phyloP scores from a whole-genome alignment of 371 early-diverging fungal genomes.

The Mucor indicus region DNA sequence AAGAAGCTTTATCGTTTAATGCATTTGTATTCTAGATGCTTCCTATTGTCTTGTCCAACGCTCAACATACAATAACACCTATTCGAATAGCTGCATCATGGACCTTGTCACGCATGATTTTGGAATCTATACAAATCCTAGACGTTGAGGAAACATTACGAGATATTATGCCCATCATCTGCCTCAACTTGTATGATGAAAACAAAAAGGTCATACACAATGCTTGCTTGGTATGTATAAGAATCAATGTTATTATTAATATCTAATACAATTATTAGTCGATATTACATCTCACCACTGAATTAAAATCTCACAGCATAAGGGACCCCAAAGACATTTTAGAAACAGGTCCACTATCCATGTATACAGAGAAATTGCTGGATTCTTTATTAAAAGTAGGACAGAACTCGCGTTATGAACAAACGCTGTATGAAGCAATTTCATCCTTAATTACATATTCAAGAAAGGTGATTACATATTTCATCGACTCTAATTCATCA shows the following conservation, averaged over 20 bases:
- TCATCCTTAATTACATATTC: too few species aligned
- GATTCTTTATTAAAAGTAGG: too few species aligned
- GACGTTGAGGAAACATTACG: not conserved
- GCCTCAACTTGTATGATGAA: not conserved
- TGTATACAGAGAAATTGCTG: too few species aligned
- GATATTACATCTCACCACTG: not conserved
- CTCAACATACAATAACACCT: not conserved
- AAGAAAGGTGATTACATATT: too few species aligned
- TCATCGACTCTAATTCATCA: too few species aligned
- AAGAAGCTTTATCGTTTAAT: not conserved
- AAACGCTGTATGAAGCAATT: too few species aligned
- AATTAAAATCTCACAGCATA: not conserved
- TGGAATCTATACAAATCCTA: not conserved
- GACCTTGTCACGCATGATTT: not conserved
- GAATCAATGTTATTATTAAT: too few species aligned
- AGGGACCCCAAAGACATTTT: too few species aligned
- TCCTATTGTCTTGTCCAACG: not conserved
- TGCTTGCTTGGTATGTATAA: slow-evolving; percentile 5
- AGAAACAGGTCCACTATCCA: too few species aligned
- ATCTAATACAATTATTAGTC: not conserved
- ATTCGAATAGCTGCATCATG: not conserved
- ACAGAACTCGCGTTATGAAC: too few species aligned
- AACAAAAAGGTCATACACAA: not conserved
- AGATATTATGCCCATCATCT: not conserved
- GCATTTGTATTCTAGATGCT: too few species aligned